phyloP scores from a whole-genome alignment of 176 grass and related monocot species.

The Elaeis guineensis region DNA sequence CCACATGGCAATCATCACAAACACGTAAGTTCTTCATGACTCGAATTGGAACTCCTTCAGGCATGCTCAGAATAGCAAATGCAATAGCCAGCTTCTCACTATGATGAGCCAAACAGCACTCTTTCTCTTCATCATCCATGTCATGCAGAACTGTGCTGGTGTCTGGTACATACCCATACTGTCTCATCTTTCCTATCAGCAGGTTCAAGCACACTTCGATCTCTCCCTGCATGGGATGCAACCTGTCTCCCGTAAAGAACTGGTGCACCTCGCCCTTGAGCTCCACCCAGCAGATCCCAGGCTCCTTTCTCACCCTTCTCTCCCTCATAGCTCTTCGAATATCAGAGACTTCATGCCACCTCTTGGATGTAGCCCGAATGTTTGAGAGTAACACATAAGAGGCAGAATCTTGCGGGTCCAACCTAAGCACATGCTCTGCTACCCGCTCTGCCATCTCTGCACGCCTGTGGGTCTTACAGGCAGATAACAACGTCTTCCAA shows the following conservation, averaged over 20 bases:
- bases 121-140: constrained; percentile 78
- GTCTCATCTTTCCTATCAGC: constrained; percentile 39
- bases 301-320: constrained; percentile 59
- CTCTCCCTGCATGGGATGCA: constrained; percentile 37
- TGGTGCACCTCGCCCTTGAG: constrained; percentile 57
- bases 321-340: constrained; percentile 41
- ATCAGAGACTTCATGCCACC: constrained; percentile 46
- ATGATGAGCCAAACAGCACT: constrained; percentile 53
- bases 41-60: constrained; percentile 46
- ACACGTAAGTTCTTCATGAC: constrained; percentile 79
- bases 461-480: constrained; percentile 55
- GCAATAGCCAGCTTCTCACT: constrained; percentile 68
- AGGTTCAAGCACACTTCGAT: constrained; percentile 42
- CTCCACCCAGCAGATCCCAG: constrained; percentile 69
- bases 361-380: constrained; percentile 44
- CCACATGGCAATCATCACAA: constrained; percentile 64
- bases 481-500: constrained; percentile 70
- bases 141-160: constrained; percentile 70
- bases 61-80: constrained; percentile 60
- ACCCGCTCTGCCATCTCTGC: constrained; percentile 48
- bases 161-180: constrained; percentile 50
- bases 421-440: constrained; percentile 41
- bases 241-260: constrained; percentile 50
- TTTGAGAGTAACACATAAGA: constrained; percentile 63
- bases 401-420: constrained; percentile 56